These are phyloP conservation scores for Amanita exitialis DNA, from an alignment of 768 basidiomycete species.

Conservation along the genomic window DNA sequence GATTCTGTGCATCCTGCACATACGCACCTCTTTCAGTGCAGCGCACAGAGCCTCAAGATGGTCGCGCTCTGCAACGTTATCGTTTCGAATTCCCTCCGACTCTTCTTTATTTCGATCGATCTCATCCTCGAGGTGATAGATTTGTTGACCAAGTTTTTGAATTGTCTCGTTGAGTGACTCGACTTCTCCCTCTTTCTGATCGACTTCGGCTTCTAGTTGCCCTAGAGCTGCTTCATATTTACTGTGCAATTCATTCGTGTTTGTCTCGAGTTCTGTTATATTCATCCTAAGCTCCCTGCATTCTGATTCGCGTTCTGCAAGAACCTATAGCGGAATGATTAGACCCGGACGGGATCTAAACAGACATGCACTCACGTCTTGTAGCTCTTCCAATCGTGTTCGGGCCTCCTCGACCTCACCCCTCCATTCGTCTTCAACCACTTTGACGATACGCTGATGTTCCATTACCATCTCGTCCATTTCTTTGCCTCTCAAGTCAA, in stretches of 20 bases:
- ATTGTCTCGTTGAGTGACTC: conserved; percentile 66
- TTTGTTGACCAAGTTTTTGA: conserved; percentile 68
- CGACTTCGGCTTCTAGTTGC: conserved; percentile 70
- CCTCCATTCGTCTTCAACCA: conserved; percentile 79
- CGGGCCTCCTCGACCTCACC: conserved; percentile 80
- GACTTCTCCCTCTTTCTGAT: conserved; percentile 73
- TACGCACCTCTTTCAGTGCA: conserved; percentile 72
- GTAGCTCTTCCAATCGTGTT: conserved; percentile 69
- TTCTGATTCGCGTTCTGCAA: conserved; percentile 74
- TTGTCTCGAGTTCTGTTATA: conserved; percentile 66
- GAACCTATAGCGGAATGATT: conserved; percentile 32
- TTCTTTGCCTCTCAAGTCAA: conserved; percentile 69
- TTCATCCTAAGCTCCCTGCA: conserved; percentile 64
- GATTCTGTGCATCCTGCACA: not conserved
- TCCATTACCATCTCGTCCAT: conserved; percentile 71
- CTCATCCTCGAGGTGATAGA: conserved; percentile 84
- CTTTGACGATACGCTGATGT: conserved; percentile 60
- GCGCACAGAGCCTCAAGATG: conserved; percentile 53
- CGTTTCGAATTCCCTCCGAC: conserved; percentile 54
- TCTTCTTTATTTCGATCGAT: conserved; percentile 71
- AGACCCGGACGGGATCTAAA: not conserved
- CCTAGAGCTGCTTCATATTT: conserved; percentile 70
- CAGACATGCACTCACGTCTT: conserved; percentile 39
- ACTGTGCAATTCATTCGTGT: conserved; percentile 55
- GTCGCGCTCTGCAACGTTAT: conserved; percentile 64